These are phyloP conservation scores for Apophysomyces sp. DNA, from an alignment of 371 early-diverging fungal species.

Conservation along the genomic window DNA sequence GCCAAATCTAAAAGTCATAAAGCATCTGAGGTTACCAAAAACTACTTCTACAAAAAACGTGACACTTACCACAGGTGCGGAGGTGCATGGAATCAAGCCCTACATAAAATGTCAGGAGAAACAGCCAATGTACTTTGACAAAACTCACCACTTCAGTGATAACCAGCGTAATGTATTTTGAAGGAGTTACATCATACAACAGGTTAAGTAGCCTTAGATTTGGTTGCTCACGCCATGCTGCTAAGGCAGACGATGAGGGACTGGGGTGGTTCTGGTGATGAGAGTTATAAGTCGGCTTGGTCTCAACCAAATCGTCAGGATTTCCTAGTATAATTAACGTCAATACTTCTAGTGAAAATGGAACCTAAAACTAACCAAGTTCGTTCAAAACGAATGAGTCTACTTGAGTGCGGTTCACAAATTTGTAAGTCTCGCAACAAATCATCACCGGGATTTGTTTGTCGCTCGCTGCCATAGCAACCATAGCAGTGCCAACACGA, in stretches of 20 bases:
- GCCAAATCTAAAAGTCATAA: constrained; percentile 43
- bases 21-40: not conserved
- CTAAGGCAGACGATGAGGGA: constrained; percentile 29
- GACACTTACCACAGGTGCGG: constrained; percentile 77
- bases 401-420: constrained; percentile 88
- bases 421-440: constrained; percentile 96
- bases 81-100: constrained; percentile 93
- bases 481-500: constrained; percentile 90
- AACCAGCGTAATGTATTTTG: constrained; percentile 87
- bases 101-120: not conserved
- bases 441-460: constrained; percentile 94
- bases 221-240: constrained; percentile 66
- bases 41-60: not conserved
- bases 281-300: constrained; percentile 38
- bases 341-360: not conserved
- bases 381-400: constrained; percentile 97
- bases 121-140: not conserved
- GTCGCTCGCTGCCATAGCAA: constrained; percentile 89
- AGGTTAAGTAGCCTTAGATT: constrained; percentile 84
- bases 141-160: constrained; percentile 76
- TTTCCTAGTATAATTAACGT: constrained; percentile 48
- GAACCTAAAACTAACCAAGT: constrained; percentile 56
- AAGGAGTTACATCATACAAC: constrained; percentile 93
- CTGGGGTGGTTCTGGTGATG: constrained; percentile 15
- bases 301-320: constrained; percentile 77